Evolutionary conservation across 2,329 filamentous ascomycete species (phyloP).

Genomic region (Pseudogymnoascus sp.): DNA sequence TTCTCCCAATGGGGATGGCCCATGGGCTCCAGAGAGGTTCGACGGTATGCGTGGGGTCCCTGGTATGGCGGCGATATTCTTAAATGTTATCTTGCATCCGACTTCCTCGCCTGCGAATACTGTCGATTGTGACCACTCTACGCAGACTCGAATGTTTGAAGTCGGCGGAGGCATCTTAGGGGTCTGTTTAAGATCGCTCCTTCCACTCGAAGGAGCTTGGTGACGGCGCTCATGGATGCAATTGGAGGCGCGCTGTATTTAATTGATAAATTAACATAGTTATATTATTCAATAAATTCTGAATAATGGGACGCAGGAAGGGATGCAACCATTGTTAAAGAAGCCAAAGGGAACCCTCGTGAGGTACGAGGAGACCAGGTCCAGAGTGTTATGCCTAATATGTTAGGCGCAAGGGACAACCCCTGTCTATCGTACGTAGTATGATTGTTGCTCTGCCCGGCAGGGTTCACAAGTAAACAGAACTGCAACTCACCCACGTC

Average conservation of each 20-base stretch:
- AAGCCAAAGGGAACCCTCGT: background rate
- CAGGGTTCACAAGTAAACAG: constrained; percentile 7
- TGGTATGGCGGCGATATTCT: constrained; percentile 53
- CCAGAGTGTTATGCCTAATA: background rate
- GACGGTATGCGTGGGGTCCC: constrained; percentile 19
- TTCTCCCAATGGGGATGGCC: constrained; percentile 19
- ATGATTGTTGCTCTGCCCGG: background rate
- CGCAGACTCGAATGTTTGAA: constrained; percentile 87
- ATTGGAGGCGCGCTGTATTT: constrained; percentile 9
- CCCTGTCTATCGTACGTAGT: constrained; percentile 6
- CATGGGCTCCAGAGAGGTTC: constrained; percentile 22
- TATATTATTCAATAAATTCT: background rate
- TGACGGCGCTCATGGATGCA: constrained; percentile 27
- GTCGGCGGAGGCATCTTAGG: constrained; percentile 35
- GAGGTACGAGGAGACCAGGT: background rate
- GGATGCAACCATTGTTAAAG: background rate
- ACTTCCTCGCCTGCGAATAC: constrained; percentile 96
- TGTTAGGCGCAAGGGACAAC: background rate
- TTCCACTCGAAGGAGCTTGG: constrained; percentile 26
- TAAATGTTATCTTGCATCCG: constrained; percentile 93
- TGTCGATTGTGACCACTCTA: constrained; percentile 87
- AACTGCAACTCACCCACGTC: background rate
- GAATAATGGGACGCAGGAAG: background rate
- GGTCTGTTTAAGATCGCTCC: constrained; percentile 18
- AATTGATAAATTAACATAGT: constrained; percentile 9